Evolutionary conservation across 306 rosid species (phyloP), one percentile per base, ranked within the genome.

Genomic region (Medicago ruthenica): DNA sequence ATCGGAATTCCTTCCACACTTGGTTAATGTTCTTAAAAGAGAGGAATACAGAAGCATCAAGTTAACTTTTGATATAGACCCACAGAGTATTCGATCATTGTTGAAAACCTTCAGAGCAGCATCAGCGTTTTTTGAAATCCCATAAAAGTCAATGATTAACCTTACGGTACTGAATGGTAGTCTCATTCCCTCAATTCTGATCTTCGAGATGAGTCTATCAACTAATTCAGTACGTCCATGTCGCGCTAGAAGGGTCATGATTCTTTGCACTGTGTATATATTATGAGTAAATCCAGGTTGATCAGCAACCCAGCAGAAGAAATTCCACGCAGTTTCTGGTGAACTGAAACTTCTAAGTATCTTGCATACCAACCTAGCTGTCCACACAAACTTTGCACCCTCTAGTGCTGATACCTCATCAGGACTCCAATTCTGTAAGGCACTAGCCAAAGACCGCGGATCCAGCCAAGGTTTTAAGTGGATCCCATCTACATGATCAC

Each of bases 281-380:
- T 88, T 91, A 86, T 92, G 97, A 37, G 89, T 85, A 82, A 90
- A 90, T 51, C 92, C 96, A 36, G 88, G 89, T 79, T 85, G 94
- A 79, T 47, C 41, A 50, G 93, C 87, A 73, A 86, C 94, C 97
- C 96, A 90, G 53, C 94, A 84, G 85, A 92, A 92, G 82, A 92
- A 90, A 50, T 76, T 88, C 97, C 97, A 92, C 34, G 90, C 97
- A 47, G 86, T 84, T 75, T 90, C 94, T 17, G 96, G 83, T 40
- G 89, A 83, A 0, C 73, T 90, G 59, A 90, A 83, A 76, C 78
- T 80, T 83, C 94, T 84, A 71, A 90, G 89, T 55, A 88, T 80
- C 92, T 85, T 92, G 88, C 94, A 88, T 13, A 80, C 90, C 85
- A 92, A 77, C 78, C 94, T 77, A 50, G 87, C 88, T 45, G 96